Evolutionary conservation across 441 rosid genomes (phyloP).

Genomic region (Mallotus japonicus): DNA sequence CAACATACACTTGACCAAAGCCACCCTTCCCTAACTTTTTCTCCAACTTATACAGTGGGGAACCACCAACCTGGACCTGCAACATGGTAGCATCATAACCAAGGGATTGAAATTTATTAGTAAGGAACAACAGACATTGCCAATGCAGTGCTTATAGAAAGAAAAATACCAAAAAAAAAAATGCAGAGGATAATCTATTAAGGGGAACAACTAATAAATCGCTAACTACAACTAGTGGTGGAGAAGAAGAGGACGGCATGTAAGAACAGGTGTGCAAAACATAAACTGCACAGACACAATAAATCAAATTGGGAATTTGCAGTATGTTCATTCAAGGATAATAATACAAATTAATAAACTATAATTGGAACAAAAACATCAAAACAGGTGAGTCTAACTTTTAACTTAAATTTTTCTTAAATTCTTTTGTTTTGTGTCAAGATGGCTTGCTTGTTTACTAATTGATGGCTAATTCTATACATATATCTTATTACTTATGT

Average conservation of each 20-base stretch:
- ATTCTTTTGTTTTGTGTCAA: not conserved
- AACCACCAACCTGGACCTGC: slow-evolving; percentile 68
- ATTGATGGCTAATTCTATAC: not conserved
- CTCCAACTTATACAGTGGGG: slow-evolving; percentile 58
- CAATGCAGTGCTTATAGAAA: not conserved
- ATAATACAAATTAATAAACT: not conserved
- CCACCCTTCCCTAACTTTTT: slow-evolving; percentile 80
- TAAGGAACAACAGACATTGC: not conserved
- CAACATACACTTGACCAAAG: slow-evolving; percentile 80
- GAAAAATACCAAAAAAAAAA: not conserved
- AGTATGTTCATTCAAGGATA: not conserved
- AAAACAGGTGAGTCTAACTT: not conserved
- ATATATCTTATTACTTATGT: not conserved
- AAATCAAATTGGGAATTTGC: not conserved
- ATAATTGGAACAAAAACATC: not conserved
- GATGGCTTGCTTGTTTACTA: not conserved
- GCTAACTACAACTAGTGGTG: not conserved
- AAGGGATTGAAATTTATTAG: slow-evolving; percentile 3
- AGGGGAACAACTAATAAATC: not conserved
- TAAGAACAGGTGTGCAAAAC: not conserved
- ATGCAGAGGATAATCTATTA: not conserved
- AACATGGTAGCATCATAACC: slow-evolving; percentile 5
- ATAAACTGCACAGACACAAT: not conserved
- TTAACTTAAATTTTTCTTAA: not conserved
- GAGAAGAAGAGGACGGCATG: not conserved